phyloP scores from a whole-genome alignment of 768 basidiomycete species.

The Coprinopsis sp. region DNA sequence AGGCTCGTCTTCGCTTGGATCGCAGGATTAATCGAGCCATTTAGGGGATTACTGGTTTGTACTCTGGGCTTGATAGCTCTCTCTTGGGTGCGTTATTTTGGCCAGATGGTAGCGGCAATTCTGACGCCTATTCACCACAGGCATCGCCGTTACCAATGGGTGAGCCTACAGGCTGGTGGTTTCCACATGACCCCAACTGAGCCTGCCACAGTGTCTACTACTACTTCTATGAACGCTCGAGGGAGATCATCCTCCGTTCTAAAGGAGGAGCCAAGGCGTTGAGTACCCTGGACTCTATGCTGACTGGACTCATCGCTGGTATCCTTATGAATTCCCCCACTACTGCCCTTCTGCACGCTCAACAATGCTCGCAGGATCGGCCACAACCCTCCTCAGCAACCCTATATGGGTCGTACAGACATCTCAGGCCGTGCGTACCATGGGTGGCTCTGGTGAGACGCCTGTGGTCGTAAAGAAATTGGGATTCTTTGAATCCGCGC shows the following conservation, averaged over 20 bases:
- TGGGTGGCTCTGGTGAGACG: constrained; percentile 34
- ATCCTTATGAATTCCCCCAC: not conserved
- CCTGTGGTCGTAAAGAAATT: constrained; percentile 42
- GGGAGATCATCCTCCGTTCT: constrained; percentile 51
- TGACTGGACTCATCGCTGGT: constrained; percentile 87
- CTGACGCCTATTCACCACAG: too few species aligned
- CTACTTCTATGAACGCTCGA: constrained; percentile 80
- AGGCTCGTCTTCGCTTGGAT: too few species aligned
- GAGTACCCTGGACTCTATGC: constrained; percentile 82
- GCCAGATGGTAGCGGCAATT: too few species aligned
- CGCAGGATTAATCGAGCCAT: too few species aligned
- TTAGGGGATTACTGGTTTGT: constrained; percentile 80
- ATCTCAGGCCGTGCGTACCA: constrained; percentile 69
- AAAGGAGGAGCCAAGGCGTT: constrained; percentile 63
- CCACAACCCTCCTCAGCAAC: constrained; percentile 85
- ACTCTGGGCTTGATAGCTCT: constrained; percentile 81
- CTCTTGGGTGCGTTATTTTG: too few species aligned
- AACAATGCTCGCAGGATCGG: constrained; percentile 54
- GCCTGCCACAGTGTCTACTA: constrained; percentile 70
- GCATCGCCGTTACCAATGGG: constrained; percentile 92
- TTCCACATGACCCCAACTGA: not conserved
- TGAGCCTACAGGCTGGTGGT: constrained; percentile 28
- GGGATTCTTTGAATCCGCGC: constrained; percentile 61
- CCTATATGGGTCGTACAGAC: constrained; percentile 98
- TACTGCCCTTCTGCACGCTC: constrained; percentile 3